Base-by-base conservation (phyloP, 2,329 filamentous ascomycete species). In the Aciculosporium take region DNA sequence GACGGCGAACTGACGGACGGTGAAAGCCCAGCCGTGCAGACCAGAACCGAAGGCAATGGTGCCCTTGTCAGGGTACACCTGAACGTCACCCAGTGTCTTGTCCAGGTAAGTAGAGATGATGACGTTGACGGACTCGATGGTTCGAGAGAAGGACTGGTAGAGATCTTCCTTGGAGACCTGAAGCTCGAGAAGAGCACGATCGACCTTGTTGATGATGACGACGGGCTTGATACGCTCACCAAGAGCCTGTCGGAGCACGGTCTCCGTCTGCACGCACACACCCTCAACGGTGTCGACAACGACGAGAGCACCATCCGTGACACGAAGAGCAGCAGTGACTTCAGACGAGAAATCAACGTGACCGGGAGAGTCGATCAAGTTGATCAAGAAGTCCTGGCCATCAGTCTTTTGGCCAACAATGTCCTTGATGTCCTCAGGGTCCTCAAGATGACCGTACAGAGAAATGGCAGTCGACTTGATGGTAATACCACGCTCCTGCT, bases 291-390 rank as follows among this genome's bases (percentile, higher is more conserved):
- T 95, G 76, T 98, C 91, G 74, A 98, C 91, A 71, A 98, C 91
- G 63, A 98, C 91, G 55, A 98, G 85, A 60, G 91, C 91, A 85
- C 91, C 91, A 62, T 98, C 91, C 57, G 91, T 98, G 71, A 98
- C 91, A 86, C 91, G 91, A 62, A 98, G 89, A 65, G 91, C 91
- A 65, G 91, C 91, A 63, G 91, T 98, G 65, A 98, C 91, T 67
- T 98, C 91, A 53, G 91, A 98, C 32, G 91, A 98, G 82, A 98
- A 98, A 74, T 98, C 91, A 74, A 98, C 91, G 89, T 98, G 91
- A 79, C 91, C 91, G 50, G 91, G 91, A 46, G 91, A 98, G 72
- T 98, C 91, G 67, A 98, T 98, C 71, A 98, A 78, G 82, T 98
- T 98, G 81, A 98, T 93, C 76, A 98, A 76, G 83, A 98, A 98